A percentile compares a stretch with the other conserved stretches of the same genome.
phyloP scores from a whole-genome alignment of 1,284 basidiomycete genomes.

The Naganishia albida region DNA sequence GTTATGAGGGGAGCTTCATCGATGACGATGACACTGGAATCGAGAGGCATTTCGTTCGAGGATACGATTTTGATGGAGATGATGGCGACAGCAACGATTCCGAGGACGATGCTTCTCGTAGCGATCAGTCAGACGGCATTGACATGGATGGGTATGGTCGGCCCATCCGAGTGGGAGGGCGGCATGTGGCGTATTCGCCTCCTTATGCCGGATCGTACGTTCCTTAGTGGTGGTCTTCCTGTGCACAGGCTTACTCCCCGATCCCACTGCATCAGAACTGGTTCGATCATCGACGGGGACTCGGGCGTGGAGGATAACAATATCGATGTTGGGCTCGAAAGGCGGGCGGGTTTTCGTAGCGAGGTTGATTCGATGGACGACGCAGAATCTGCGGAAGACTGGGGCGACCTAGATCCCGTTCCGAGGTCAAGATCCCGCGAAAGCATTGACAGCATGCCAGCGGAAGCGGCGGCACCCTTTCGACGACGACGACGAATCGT shows the following conservation, averaged over 20 bases:
- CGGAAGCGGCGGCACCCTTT: background rate
- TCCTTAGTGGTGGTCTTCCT: background rate
- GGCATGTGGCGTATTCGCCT: conserved; percentile 9
- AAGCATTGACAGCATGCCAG: background rate
- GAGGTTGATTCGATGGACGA: background rate
- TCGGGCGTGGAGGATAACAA: too few species aligned
- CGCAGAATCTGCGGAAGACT: background rate
- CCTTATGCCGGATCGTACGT: conserved; percentile 16
- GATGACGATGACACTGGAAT: conserved; percentile 36
- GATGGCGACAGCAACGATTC: conserved; percentile 9
- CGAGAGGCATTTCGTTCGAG: conserved; percentile 21
- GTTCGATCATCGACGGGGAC: too few species aligned
- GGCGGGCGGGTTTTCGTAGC: too few species aligned
- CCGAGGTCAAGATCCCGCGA: background rate
- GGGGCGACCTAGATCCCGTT: background rate
- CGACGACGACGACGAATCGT: conserved; percentile 5
- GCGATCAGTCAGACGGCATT: conserved; percentile 26
- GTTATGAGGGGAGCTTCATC: conserved; percentile 39
- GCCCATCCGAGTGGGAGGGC: conserved; percentile 4
- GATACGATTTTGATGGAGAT: conserved; percentile 18
- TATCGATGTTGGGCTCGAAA: too few species aligned
- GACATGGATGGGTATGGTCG: conserved; percentile 6
- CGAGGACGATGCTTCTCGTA: conserved; percentile 21
- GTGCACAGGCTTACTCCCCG: too few species aligned
- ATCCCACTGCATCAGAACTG: too few species aligned